These are phyloP conservation scores for Paspalum notatum DNA, from an alignment of 176 grass and related monocot species.

Conservation along the genomic window DNA sequence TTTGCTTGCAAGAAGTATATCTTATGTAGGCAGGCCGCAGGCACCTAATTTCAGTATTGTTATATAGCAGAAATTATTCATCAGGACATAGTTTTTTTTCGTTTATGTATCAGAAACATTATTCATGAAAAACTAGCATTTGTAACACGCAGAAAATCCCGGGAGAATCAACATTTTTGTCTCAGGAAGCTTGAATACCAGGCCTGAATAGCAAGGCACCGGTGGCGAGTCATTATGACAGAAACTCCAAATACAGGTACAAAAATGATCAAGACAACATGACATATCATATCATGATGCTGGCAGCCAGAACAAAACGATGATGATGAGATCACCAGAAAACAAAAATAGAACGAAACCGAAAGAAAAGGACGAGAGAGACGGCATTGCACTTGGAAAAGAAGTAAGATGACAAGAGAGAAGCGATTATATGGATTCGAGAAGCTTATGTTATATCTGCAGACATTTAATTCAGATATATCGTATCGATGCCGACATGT, in stretches of 20 bases:
- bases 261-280: constrained; percentile 34
- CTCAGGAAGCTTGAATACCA: neutral
- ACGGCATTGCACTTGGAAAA: constrained; percentile 55
- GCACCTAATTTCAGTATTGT: neutral
- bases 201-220: neutral
- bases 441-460: constrained; percentile 27
- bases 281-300: constrained; percentile 41
- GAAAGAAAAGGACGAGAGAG: constrained; percentile 48
- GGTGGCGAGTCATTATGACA: neutral
- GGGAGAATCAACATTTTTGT: neutral
- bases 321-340: constrained; percentile 42
- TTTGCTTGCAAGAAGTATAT: neutral
- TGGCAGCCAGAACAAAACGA: constrained; percentile 34
- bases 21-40: neutral
- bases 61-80: no score
- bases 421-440: constrained; percentile 37
- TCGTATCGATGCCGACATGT: constrained; percentile 41
- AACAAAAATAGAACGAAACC: constrained; percentile 51
- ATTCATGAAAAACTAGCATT: neutral
- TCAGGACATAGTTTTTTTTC: neutral
- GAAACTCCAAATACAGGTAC: constrained; percentile 25
- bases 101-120: neutral
- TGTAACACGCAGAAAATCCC: neutral
- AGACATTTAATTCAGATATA: constrained; percentile 35
- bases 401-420: constrained; percentile 37